Evolutionary conservation across 2,329 filamentous ascomycete species (phyloP).

Genomic region (Colletotrichum endophyticum): DNA sequence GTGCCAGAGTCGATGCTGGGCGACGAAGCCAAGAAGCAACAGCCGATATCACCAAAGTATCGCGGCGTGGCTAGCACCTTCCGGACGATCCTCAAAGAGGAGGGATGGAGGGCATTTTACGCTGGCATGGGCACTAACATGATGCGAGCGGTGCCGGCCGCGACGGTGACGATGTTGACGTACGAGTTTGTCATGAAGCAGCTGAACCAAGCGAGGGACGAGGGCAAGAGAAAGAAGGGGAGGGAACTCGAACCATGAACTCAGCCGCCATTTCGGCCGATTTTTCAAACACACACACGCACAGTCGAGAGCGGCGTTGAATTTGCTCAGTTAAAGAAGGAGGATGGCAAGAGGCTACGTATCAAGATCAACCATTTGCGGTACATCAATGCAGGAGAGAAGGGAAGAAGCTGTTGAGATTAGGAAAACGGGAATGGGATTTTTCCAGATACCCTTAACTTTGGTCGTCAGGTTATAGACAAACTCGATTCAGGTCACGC

Average conservation of each 20-base stretch:
- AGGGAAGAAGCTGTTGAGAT: slow-evolving; percentile 10
- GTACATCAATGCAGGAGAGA: background rate
- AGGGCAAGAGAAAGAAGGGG: slow-evolving; percentile 39
- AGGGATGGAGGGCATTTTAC: slow-evolving; percentile 97
- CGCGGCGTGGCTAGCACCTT: slow-evolving; percentile 82
- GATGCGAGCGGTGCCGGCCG: slow-evolving; percentile 92
- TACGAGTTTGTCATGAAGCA: slow-evolving; percentile 79
- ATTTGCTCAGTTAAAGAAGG: slow-evolving; percentile 10
- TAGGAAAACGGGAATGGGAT: slow-evolving; percentile 19
- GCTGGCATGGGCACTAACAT: slow-evolving; percentile 97
- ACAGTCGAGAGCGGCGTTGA: slow-evolving; percentile 17
- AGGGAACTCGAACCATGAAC: slow-evolving; percentile 9
- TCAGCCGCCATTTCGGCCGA: background rate
- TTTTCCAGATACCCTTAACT: slow-evolving; percentile 37
- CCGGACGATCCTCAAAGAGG: slow-evolving; percentile 83
- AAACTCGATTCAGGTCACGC: slow-evolving; percentile 29
- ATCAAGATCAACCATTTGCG: background rate
- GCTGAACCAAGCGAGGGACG: slow-evolving; percentile 48
- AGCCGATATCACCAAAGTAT: slow-evolving; percentile 61
- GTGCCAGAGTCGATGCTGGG: slow-evolving; percentile 47
- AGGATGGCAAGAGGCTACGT: background rate
- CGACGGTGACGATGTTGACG: slow-evolving; percentile 96
- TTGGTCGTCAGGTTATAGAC: slow-evolving; percentile 39
- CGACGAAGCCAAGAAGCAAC: slow-evolving; percentile 30
- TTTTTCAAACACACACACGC: background rate